These are phyloP conservation scores for Colletotrichum sojae DNA, from an alignment of 2,329 filamentous ascomycete species.

Conservation along the genomic window DNA sequence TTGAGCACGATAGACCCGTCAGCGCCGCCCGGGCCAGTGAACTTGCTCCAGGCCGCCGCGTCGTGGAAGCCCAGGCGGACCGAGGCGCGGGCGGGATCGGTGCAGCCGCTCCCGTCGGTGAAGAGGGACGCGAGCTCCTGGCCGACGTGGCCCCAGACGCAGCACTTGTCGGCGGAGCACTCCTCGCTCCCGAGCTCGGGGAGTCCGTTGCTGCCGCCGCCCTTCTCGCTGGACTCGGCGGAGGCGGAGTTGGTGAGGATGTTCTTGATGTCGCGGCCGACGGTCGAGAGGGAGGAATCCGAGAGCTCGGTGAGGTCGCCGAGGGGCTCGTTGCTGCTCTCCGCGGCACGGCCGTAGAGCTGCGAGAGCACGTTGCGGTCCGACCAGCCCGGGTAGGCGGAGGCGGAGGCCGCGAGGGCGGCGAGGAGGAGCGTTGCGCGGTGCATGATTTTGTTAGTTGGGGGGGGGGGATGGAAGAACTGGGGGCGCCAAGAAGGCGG, in stretches of 20 bases:
- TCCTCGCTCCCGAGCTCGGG: constrained; percentile 41
- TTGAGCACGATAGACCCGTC: constrained; percentile 61
- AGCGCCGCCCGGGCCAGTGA: constrained; percentile 53
- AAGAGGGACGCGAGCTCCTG: constrained; percentile 55
- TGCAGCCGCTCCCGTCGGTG: constrained; percentile 56
- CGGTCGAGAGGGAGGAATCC: constrained; percentile 49
- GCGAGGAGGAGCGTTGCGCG: constrained; percentile 18
- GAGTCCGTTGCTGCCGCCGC: constrained; percentile 40
- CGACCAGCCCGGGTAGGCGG: constrained; percentile 13
- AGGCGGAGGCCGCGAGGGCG: constrained; percentile 21
- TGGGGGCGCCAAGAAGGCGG: neutral
- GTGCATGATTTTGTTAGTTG: neutral
- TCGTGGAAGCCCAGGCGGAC: constrained; percentile 65
- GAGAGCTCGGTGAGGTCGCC: constrained; percentile 55
- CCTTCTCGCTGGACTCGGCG: constrained; percentile 24
- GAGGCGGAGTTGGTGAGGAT: constrained; percentile 48
- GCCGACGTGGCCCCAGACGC: constrained; percentile 60
- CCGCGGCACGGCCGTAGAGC: constrained; percentile 9
- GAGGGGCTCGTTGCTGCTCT: constrained; percentile 43
- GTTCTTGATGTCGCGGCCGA: constrained; percentile 54
- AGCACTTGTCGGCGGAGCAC: constrained; percentile 58
- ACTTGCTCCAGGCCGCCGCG: constrained; percentile 59
- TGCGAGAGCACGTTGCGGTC: neutral
- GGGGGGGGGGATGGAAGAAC: neutral
- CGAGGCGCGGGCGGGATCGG: constrained; percentile 57